Percentiles rank a stretch among this genome's conserved stretches.
Evolutionary conservation across 495 filamentous ascomycete genomes (phyloP).

Genomic region (Hyaloscypha bicolor): DNA sequence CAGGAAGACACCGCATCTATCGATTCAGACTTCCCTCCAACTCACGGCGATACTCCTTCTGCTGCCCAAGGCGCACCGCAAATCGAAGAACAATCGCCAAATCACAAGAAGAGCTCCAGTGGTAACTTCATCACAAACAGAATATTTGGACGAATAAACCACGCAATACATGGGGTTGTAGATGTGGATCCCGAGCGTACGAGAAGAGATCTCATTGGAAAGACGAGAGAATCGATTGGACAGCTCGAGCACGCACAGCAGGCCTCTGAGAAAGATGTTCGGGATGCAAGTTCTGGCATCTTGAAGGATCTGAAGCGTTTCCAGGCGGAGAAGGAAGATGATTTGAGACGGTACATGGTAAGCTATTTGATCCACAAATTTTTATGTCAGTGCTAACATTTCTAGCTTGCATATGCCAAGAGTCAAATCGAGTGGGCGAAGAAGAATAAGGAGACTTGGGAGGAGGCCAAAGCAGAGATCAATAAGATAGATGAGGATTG

Average conservation of each 20-base stretch:
- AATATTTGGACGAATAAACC: conserved; percentile 92
- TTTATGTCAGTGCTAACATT: conserved; percentile 22
- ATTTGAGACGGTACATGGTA: conserved; percentile 95
- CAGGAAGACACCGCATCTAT: conserved; percentile 74
- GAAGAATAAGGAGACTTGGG: conserved; percentile 95
- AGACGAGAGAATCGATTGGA: conserved; percentile 75
- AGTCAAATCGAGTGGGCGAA: conserved; percentile 98
- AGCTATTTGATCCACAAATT: conserved; percentile 34
- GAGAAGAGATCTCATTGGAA: conserved; percentile 89
- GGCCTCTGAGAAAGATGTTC: conserved; percentile 86
- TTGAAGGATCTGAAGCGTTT: conserved; percentile 89
- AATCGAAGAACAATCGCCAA: conserved; percentile 37
- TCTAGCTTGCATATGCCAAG: conserved; percentile 85
- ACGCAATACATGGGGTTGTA: conserved; percentile 93
- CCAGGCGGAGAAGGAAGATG: conserved; percentile 91
- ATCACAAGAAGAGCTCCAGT: conserved; percentile 72
- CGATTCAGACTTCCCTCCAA: conserved; percentile 93
- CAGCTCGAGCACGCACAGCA: conserved; percentile 88
- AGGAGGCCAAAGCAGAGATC: conserved; percentile 90
- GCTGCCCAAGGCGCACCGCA: conserved; percentile 60
- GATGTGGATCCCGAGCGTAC: conserved; percentile 95
- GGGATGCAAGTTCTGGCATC: conserved; percentile 83
- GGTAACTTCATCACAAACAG: conserved; percentile 85
- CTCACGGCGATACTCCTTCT: conserved; percentile 75
- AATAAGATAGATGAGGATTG: conserved; percentile 71